phyloP scores from a whole-genome alignment of 2,329 filamentous ascomycete species.

The Chaetomiaceae sp. region DNA sequence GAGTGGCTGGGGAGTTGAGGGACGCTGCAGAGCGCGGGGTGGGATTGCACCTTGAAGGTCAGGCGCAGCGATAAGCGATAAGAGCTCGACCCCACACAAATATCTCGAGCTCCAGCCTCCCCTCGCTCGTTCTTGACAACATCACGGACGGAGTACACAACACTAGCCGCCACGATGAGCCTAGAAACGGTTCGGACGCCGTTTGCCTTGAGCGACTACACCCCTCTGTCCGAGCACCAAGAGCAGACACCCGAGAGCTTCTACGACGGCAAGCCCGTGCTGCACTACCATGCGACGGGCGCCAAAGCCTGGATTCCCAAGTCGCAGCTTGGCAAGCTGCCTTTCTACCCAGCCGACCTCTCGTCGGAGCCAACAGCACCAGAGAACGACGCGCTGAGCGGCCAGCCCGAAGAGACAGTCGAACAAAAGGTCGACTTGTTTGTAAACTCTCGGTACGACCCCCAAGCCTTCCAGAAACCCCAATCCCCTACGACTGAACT shows the following conservation, averaged over 20 bases:
- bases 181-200: conserved; percentile 54
- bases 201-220: conserved; percentile 57
- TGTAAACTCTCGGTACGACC: conserved; percentile 53
- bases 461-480: not conserved
- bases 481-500: conserved; percentile 25
- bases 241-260: conserved; percentile 69
- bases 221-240: conserved; percentile 63
- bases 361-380: conserved; percentile 32
- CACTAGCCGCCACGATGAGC: conserved; percentile 33
- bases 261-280: conserved; percentile 64
- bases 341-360: conserved; percentile 46
- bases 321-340: conserved; percentile 51
- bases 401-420: conserved; percentile 35
- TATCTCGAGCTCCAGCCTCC: conserved; percentile 15
- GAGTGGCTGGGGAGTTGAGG: too few relatives aligned
- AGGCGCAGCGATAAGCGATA: conserved; percentile 20
- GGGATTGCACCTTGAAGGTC: too few relatives aligned
- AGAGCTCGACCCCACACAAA: conserved; percentile 19
- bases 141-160: not conserved
- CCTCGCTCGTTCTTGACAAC: not conserved
- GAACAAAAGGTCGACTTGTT: conserved; percentile 53
- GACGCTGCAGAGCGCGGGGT: not conserved
- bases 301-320: conserved; percentile 56
- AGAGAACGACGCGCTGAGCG: conserved; percentile 32
- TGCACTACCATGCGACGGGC: conserved; percentile 58